Base-by-base conservation (phyloP, 2,329 filamentous ascomycete genomes). In the Epichloe amarillans region DNA sequence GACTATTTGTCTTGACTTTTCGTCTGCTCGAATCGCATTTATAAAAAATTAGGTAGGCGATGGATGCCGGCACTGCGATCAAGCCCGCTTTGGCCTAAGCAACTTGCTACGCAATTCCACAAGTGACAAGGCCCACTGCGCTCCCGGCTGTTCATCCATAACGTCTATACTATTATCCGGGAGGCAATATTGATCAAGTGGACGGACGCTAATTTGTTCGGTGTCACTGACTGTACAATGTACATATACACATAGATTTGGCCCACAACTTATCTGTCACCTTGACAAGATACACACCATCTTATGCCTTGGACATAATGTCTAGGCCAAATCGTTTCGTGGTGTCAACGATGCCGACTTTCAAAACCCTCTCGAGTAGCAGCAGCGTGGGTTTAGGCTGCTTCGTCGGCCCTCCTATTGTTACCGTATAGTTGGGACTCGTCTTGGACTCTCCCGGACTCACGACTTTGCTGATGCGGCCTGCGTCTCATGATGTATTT, bases 401-500 rank as follows among this genome's bases (percentile, higher is more conserved):
- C n/a, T 30, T 30, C 30, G 42, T 14, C 14, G 30, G 30, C 3
- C 30, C 30, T 30, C 30, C 30, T 30, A 4, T 30, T 30, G 30
- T 30, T 8, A 11, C 10, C 10, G 8, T 30, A 12, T 46, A 21
- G 14, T 43, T 23, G 26, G 21, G 41, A 30, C 41, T 30, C 26
- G 41, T 12, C 21, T n/a, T 14, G 14, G 40, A 26, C 19, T 26
- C 14, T 52, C 26, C 43, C 50, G 47, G 45, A 53, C 48, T 56
- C 49, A 44, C 46, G 40, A 52, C 26, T 30, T 30, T 51, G 44
- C 50, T 53, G 56, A 57, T 53, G 53, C 54, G 56, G 46, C 37
- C 39, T 57, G 52, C 35, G 51, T 53, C 56, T 53, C 57, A 53
- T 51, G 49, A 50, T 47, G 51, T 55, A 49, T 17, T 38, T 53